Conservation (phyloP, 1,139 yeast species). For the Pichia cactophila region DNA sequence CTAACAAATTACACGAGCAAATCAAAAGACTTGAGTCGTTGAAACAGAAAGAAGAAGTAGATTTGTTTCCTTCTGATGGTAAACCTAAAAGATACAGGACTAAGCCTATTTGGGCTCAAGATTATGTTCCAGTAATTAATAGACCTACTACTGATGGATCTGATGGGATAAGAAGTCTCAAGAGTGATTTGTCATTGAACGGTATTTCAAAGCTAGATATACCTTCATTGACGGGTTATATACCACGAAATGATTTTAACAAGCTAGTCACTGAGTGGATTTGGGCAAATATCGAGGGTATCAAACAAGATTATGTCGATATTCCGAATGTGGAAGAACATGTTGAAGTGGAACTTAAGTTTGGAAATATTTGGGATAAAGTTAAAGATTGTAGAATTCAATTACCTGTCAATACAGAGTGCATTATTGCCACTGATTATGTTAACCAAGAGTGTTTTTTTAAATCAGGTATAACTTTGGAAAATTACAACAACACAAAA, state of each 20-base stretch:
- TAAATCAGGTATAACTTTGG: constrained; percentile 64
- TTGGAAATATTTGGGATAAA: constrained; percentile 70
- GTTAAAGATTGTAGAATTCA: constrained; percentile 55
- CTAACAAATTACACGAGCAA: constrained; percentile 16
- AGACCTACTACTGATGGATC: constrained; percentile 7
- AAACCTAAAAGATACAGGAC: constrained; percentile 58
- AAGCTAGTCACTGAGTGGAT: constrained; percentile 85
- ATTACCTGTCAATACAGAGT: constrained; percentile 71
- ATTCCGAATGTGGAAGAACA: constrained; percentile 35
- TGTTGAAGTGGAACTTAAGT: constrained; percentile 76
- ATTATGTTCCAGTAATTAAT: constrained; percentile 46
- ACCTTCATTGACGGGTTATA: constrained; percentile 60
- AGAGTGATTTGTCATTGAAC: constrained; percentile 10
- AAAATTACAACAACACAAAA: constrained; percentile 54
- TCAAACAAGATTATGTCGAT: constrained; percentile 33
- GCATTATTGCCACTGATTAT: constrained; percentile 49
- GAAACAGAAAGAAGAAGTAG: constrained; percentile 18
- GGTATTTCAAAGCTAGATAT: constrained; percentile 26
- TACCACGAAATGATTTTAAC: constrained; percentile 78
- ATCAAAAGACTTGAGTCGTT: constrained; percentile 22
- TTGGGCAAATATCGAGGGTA: constrained; percentile 65
- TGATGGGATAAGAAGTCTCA: constrained; percentile 7
- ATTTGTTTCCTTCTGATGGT: constrained; percentile 15
- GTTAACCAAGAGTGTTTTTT: constrained; percentile 52
- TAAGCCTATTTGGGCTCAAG: constrained; percentile 82